Conservation (phyloP, 306 rosid genomes). For the Quercus berberidifolia region DNA sequence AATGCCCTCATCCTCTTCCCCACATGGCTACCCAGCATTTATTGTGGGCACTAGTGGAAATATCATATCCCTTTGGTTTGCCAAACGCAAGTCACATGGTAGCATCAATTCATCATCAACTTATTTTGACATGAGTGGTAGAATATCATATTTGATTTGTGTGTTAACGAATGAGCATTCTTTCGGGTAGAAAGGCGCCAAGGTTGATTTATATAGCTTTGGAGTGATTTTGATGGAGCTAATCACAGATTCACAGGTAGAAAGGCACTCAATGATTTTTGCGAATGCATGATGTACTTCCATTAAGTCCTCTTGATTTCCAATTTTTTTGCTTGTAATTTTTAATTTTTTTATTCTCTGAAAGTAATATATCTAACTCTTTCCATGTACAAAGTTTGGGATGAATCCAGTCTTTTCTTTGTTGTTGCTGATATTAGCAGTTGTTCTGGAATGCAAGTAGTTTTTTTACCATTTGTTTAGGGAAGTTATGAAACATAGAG, state of each 20-base stretch:
- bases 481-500: conserved; percentile 7
- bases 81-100: no score
- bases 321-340: background rate
- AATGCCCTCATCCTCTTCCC: conserved; percentile 79
- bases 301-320: background rate
- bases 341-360: background rate
- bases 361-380: background rate
- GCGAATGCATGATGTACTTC: background rate
- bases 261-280: background rate
- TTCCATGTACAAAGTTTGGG: background rate
- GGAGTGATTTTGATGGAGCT: no score
- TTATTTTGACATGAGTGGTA: no score
- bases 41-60: no score
- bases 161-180: no score
- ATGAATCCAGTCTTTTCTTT: background rate
- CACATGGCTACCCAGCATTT: no score
- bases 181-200: no score
- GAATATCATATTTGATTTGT: no score
- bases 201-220: no score
- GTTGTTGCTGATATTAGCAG: background rate
- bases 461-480: conserved; percentile 14
- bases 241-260: no score
- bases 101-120: no score
- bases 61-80: no score
- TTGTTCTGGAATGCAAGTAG: background rate